Base-by-base conservation (phyloP, 768 basidiomycete species). In the Macrolepiota albuminosa region DNA sequence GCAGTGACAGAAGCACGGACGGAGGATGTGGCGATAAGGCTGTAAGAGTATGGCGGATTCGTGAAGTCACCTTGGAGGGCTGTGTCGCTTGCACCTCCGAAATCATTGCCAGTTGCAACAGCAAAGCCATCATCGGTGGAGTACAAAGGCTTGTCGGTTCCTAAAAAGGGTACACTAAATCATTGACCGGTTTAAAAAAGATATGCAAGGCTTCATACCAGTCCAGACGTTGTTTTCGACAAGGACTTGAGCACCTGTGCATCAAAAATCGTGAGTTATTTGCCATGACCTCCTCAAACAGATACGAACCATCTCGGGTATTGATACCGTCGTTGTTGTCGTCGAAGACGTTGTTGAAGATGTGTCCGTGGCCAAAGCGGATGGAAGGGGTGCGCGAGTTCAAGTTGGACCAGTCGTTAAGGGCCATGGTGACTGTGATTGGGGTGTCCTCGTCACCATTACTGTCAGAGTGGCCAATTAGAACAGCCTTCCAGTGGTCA, bases 171-270 rank as follows among this genome's bases (percentile, higher is more conserved):
- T n/a, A 36, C 37, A 24, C 11, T 16, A 29, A 24, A 45, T 55
- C 10, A 57, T 33, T 8, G 16, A 43, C 9, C 10, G 24, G 36
- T n/a, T 10, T 24, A 33, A 4, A 42, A 24, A 16, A 8, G 26
- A 40, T n/a, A 34, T 26, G 21, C 21, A 5, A 21, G 29, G 48
- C 37, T n/a, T 47, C 66, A n/a, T 66, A 70, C 72, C 76, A 31
- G 71, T 75, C 73, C 73, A 79, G 26, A 79, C 75, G 61, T 80
- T 80, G 72, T 78, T 78, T 65, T 80, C 77, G 54, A 79, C 76
- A 33, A 80, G 72, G 54, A 78, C 75, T 63, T 78, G 76, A 54
- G 78, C 79, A 63, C 75, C 78, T 75, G 58, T 5, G 37, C 31
- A 45, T 40, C 6, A 26, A 45, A 33, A 42, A 42, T 42, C 11